Evolutionary conservation across 441 rosid genomes (phyloP).

Genomic region (Hura crepitans): DNA sequence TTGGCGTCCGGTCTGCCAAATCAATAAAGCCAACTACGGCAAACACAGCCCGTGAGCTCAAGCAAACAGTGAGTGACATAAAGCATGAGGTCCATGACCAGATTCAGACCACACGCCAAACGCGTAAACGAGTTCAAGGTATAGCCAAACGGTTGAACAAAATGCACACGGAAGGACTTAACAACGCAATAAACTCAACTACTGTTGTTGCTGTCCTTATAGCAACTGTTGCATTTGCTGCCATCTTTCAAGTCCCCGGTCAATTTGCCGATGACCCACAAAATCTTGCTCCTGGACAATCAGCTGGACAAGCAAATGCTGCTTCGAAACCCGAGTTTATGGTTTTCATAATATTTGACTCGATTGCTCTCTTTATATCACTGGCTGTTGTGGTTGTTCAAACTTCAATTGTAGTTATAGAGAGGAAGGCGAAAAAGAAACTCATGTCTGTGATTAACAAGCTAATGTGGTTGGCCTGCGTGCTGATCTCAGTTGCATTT

Average conservation of each 20-base stretch:
- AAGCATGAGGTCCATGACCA: conserved; percentile 88
- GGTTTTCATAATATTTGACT: conserved; percentile 77
- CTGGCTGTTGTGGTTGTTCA: conserved; percentile 95
- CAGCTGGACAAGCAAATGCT: conserved; percentile 69
- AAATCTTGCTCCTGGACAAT: conserved; percentile 30
- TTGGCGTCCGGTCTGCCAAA: conserved; percentile 57
- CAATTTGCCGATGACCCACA: conserved; percentile 41
- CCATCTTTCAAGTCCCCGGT: conserved; percentile 90
- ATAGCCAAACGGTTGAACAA: conserved; percentile 74
- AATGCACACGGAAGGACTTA: conserved; percentile 85
- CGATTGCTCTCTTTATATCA: conserved; percentile 87
- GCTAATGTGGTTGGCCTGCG: conserved; percentile 95
- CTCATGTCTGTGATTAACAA: conserved; percentile 86
- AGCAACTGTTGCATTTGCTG: conserved; percentile 95
- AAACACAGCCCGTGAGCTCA: conserved; percentile 52
- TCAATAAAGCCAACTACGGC: conserved; percentile 39
- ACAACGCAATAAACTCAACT: conserved; percentile 87
- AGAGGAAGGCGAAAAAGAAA: conserved; percentile 78
- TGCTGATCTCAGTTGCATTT: conserved; percentile 69
- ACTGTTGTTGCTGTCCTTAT: conserved; percentile 91
- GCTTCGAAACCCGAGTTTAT: conserved; percentile 57
- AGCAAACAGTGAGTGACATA: conserved; percentile 93
- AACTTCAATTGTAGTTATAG: conserved; percentile 83
- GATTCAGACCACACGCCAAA: conserved; percentile 67
- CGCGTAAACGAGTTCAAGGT: conserved; percentile 71